Evolutionary conservation across 225 moss, liverwort and hornwort species (phyloP).

Genomic region (Neckera pumila): DNA sequence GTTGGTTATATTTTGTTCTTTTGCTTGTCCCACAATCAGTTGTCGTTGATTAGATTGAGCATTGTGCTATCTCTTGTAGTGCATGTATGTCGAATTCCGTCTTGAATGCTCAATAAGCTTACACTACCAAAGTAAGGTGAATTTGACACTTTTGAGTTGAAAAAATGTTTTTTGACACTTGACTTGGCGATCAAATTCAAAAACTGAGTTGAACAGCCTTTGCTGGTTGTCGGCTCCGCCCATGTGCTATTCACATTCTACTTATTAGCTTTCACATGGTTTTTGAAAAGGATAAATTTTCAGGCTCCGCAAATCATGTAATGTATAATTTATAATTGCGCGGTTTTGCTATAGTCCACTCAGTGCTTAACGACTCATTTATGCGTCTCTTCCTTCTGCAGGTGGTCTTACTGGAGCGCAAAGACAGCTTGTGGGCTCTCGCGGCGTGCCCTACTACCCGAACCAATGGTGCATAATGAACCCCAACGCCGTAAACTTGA

Average conservation of each 20-base stretch:
- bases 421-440: not conserved
- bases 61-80: not conserved
- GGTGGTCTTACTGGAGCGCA: conserved; percentile 19
- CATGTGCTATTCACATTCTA: not conserved
- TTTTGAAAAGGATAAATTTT: not conserved
- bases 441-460: conserved; percentile 14
- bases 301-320: fast-evolving
- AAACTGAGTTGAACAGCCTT: not conserved
- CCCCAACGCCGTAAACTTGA: conserved; percentile 1
- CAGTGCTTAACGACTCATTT: not conserved
- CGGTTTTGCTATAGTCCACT: not conserved
- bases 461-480: conserved; percentile 67
- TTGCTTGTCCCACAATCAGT: too few species aligned
- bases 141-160: not conserved
- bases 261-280: not conserved
- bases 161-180: not conserved
- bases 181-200: not conserved
- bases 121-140: not conserved
- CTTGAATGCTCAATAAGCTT: not conserved
- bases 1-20: too few species aligned
- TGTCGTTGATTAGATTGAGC: not conserved
- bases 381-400: not conserved
- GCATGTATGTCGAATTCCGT: not conserved
- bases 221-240: not conserved
- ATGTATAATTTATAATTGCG: too few species aligned